Evolutionary conservation across 228 moss, liverwort and hornwort genomes (phyloP), one percentile per base, ranked within the genome.

Genomic region (Sphagnum magellanicum): DNA sequence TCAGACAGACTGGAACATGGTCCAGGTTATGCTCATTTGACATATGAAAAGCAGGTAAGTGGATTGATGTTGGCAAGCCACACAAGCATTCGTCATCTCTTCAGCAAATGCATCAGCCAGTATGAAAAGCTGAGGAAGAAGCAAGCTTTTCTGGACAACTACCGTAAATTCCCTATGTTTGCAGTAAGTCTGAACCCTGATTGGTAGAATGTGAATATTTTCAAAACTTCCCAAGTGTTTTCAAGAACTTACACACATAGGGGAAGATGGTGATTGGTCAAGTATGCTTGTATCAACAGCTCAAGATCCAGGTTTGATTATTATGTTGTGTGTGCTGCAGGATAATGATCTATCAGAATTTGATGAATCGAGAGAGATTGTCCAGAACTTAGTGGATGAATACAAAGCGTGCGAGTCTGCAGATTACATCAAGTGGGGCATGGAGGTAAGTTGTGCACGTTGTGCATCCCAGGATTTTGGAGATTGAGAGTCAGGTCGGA

Each of bases 341-440:
- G 97, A 98, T 69, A 98, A 98, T 73, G 97, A 98, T 81, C 74
- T 98, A 50, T 93, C 97, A 12, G 97, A 93, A 73, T 98, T 98
- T 72, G 97, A 93, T 52, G 97, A 98, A 76, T 98, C 97, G 13
- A 88, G 97, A 77, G 97, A 98, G 75, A 98, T 98, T 70, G 89
- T 98, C 53, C 97, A 98, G 74, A 98, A 93, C 61, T 79, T 98
- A 74, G 97, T 98, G 57, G 97, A 98, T 61, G 97, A 98, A 74
- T 98, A 98, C 73, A 93, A 98, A 82, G 97, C 97, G 58, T 98
- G 97, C 65, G 97, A 98, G 86, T 98, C 97, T 52, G 93, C 97
- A 60, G 97, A 98, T 77, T 98, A 98, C 73, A 98, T 98, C 81
- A 98, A 98, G 70, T 98, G 97, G 97, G 97, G 97, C 73, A 93